phyloP scores from a whole-genome alignment of 108 stramenopile genomes.

The Conticribra weissflogii region DNA sequence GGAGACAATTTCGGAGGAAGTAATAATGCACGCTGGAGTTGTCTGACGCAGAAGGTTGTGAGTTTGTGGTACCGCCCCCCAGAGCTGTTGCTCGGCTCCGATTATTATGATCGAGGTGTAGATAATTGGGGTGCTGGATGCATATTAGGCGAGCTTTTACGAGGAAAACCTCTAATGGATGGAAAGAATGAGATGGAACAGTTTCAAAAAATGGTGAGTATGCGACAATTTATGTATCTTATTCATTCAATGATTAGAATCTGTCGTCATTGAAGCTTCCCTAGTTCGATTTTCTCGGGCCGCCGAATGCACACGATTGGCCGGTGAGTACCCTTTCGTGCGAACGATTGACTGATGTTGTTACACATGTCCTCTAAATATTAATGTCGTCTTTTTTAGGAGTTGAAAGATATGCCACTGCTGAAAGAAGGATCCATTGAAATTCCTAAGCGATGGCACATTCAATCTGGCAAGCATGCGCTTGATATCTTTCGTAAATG shows the following conservation, averaged over 20 bases:
- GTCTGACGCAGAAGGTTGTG: constrained; percentile 89
- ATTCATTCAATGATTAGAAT: neutral
- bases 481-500: constrained; percentile 39
- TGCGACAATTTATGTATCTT: neutral
- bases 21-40: neutral
- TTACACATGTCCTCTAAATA: too few relatives aligned
- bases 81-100: constrained; percentile 78
- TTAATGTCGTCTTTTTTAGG: constrained; percentile 7
- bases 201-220: constrained; percentile 64
- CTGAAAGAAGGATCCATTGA: constrained; percentile 35
- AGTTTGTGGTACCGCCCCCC: constrained; percentile 94
- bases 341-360: neutral
- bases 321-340: constrained; percentile 19
- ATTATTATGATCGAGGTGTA: constrained; percentile 66
- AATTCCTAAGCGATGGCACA: constrained; percentile 48
- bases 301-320: constrained; percentile 47
- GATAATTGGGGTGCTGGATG: constrained; percentile 91
- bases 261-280: neutral
- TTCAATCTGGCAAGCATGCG: constrained; percentile 22
- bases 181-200: constrained; percentile 85
- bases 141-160: constrained; percentile 86
- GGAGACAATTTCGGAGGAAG: neutral
- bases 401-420: constrained; percentile 41
- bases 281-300: constrained; percentile 60
- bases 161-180: constrained; percentile 77